Conservation (phyloP, 176 grass and related monocot species). For the Luzula sylvatica region DNA sequence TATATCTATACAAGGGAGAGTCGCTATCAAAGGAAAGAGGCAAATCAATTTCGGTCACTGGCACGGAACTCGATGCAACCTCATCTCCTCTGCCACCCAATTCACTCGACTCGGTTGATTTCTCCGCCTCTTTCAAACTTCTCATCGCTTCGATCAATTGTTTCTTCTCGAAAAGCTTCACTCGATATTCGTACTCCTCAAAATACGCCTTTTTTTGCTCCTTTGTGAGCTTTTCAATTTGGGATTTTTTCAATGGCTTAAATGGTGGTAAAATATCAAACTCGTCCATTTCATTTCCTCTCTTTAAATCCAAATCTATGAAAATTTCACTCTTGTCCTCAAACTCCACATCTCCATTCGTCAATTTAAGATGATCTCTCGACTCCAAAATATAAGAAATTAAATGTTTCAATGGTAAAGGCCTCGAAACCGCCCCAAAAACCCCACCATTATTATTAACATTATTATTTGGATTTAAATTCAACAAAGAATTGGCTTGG, state of each 20-base stretch:
- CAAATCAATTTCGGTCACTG: conserved; percentile 60
- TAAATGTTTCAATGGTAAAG: conserved; percentile 56
- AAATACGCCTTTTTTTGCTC: conserved; percentile 70
- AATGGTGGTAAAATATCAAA: conserved; percentile 77
- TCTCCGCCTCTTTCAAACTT: conserved; percentile 54
- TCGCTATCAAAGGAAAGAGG: conserved; percentile 94
- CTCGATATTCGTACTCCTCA: conserved; percentile 78
- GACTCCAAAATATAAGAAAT: conserved; percentile 69
- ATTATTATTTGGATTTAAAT: conserved; percentile 11
- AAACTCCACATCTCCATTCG: conserved; percentile 25
- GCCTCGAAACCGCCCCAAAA: conserved; percentile 36
- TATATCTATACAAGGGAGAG: conserved; percentile 51
- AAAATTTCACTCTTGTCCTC: conserved; percentile 42
- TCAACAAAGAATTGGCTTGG: conserved; percentile 56
- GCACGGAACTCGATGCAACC: conserved; percentile 29
- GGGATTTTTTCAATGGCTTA: conserved; percentile 69
- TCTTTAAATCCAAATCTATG: conserved; percentile 27
- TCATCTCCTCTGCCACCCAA: conserved; percentile 24
- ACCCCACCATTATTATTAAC: conserved; percentile 21
- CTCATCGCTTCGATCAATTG: conserved; percentile 53
- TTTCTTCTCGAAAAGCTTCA: conserved; percentile 75
- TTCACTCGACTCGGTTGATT: conserved; percentile 1
- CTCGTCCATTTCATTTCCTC: conserved; percentile 49
- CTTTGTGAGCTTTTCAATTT: conserved; percentile 74
- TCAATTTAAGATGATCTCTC: conserved; percentile 49